Evolutionary conservation across 75 land plant species (phyloP), one percentile per base, ranked within the genome.

Genomic region (Isoetes taiwanensis): DNA sequence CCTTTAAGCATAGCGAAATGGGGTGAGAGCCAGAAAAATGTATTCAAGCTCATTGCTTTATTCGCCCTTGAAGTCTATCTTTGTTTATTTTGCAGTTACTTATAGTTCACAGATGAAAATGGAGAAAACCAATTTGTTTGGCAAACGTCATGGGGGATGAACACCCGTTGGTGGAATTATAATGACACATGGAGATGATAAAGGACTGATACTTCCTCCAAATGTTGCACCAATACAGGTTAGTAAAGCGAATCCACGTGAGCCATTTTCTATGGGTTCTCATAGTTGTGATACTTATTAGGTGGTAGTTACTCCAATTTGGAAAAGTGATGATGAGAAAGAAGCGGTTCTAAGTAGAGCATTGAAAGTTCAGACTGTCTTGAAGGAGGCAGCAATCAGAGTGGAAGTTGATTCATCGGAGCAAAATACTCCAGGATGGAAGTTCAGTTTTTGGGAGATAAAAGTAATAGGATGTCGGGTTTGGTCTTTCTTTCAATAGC

Each of bases 121-220:
- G 86, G 86, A 43, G 79, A 79, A 64, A 72, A 76, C 32, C 80
- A 81, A 55, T 75, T 72, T 61, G 80, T 93, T 1, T 93, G 98
- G 98, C 98, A 93, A 50, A 93, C 98, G 34, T 93, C 98, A 10
- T 93, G 98, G 98, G 98, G 97, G 9, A 72, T 93, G 53, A 93
- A 95, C 65, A 93, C 98, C 3, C 76, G 98, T 93, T 54, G 98
- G 98, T 71, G 98, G 90, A 37, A 88, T 93, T 33, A 93, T 93
- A 32, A 93, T 93, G 98, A 81, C 86, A 24, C 98, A 93, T 70
- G 98, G 98, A 41, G 98, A 93, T 72, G 98, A 93, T 65, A 54
- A 68, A 41, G 98, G 98, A 0, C 66, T 93, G 32, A 65, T 84
- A 68, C 83, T 93, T 58, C 98, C 98, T 19, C 98, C 98, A 28